These are phyloP conservation scores for Cardamine occulta DNA, from an alignment of 345 rosid species.

Conservation along the genomic window DNA sequence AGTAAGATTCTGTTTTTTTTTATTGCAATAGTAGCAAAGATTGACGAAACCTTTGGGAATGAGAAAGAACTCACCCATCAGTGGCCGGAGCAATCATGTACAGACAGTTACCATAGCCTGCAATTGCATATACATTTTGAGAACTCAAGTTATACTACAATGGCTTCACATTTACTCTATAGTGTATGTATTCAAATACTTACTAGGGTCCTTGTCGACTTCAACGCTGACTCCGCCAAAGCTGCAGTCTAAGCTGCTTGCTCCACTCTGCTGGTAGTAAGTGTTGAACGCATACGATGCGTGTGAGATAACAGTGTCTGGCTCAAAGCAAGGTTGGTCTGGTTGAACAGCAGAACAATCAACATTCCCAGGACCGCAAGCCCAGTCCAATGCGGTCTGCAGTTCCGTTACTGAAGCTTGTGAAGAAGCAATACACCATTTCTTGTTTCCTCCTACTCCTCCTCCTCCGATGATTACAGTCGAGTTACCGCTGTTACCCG, in stretches of 20 bases:
- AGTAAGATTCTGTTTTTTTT: background rate
- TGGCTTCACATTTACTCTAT: constrained; percentile 24
- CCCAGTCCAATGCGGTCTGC: constrained; percentile 88
- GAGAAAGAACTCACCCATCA: constrained; percentile 48
- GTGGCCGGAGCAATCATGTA: constrained; percentile 52
- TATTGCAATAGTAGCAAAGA: background rate
- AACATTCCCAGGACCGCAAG: constrained; percentile 89
- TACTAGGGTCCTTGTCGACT: constrained; percentile 94
- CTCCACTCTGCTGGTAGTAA: constrained; percentile 90
- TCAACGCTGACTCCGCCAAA: constrained; percentile 79
- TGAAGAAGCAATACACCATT: constrained; percentile 88
- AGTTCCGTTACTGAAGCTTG: constrained; percentile 67
- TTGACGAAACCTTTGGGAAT: background rate
- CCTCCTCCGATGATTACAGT: constrained; percentile 35
- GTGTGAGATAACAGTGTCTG: constrained; percentile 82
- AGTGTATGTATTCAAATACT: constrained; percentile 31
- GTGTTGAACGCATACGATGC: constrained; percentile 88
- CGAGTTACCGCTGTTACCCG: constrained; percentile 25
- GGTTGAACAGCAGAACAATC: constrained; percentile 94
- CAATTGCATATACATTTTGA: constrained; percentile 25
- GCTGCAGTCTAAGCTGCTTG: constrained; percentile 72
- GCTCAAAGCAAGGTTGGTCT: constrained; percentile 91
- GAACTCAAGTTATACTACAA: background rate
- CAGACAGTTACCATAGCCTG: constrained; percentile 71
- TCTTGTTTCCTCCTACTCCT: constrained; percentile 31